Conservation (phyloP, 192 early-diverging fungal genomes). For the Mycoemilia scoparia region DNA sequence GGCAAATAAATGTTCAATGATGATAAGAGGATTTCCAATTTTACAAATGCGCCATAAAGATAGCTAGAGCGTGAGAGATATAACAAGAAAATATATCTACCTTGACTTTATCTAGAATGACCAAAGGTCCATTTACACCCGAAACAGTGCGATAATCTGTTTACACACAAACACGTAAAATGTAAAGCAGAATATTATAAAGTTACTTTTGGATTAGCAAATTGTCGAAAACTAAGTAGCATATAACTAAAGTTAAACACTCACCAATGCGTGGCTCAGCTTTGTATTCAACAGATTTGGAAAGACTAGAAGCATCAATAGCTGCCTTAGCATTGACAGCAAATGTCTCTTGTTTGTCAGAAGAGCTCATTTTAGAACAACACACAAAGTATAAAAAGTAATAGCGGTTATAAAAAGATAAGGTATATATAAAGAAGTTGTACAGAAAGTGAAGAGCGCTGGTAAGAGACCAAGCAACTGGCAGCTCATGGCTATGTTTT, state of each 20-base stretch:
- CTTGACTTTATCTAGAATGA: slow-evolving; percentile 98
- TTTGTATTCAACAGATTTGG: slow-evolving; percentile 65
- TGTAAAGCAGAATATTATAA: not conserved
- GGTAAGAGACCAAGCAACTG: too few relatives aligned
- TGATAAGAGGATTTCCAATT: too few relatives aligned
- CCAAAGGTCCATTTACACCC: slow-evolving; percentile 94
- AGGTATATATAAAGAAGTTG: too few relatives aligned
- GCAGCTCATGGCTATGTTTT: too few relatives aligned
- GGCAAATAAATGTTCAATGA: not conserved
- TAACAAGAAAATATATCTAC: too few relatives aligned
- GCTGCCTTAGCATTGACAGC: slow-evolving; percentile 70
- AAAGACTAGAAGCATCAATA: too few relatives aligned
- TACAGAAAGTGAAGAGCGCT: too few relatives aligned
- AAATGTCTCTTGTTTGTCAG: slow-evolving; percentile 51
- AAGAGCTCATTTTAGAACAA: too few relatives aligned
- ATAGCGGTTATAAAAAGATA: too few relatives aligned
- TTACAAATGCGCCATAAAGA: not conserved
- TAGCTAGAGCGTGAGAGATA: too few relatives aligned
- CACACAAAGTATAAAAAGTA: too few relatives aligned
- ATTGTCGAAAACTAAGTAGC: not conserved
- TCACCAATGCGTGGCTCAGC: slow-evolving; percentile 76
- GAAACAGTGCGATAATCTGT: slow-evolving; percentile 93
- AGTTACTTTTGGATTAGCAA: not conserved
- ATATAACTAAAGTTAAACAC: not conserved
- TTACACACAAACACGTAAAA: not conserved